Evolutionary conservation across 2,329 filamentous ascomycete species (phyloP).

Genomic region (Coleophoma cylindrospora): DNA sequence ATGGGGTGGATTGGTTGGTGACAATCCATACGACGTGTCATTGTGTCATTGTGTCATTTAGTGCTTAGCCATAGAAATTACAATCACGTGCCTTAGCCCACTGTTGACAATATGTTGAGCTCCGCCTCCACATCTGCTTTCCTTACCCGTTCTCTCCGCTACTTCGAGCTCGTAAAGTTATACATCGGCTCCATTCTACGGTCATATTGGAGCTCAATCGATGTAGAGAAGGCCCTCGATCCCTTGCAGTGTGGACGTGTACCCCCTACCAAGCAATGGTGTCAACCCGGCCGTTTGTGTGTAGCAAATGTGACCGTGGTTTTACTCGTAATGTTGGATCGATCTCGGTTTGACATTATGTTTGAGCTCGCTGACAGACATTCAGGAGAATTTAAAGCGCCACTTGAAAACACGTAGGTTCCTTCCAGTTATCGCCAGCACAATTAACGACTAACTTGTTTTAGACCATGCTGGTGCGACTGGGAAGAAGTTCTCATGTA

Average conservation of each 20-base stretch:
- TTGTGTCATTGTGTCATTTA: neutral
- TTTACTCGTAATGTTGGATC: neutral
- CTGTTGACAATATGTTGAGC: neutral
- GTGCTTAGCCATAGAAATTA: neutral
- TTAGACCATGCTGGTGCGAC: conserved; percentile 3
- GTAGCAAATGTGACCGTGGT: neutral
- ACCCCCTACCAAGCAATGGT: neutral
- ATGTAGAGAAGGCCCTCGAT: too few relatives aligned
- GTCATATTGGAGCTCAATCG: too few relatives aligned
- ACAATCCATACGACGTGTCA: too few relatives aligned
- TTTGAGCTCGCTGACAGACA: neutral
- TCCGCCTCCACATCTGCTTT: neutral
- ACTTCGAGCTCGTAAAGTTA: neutral
- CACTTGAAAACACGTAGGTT: conserved; percentile 3
- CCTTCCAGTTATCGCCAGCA: neutral
- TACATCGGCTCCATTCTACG: neutral
- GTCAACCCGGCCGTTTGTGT: neutral
- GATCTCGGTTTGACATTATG: neutral
- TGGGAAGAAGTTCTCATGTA: neutral
- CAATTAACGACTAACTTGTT: neutral
- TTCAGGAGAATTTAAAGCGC: conserved; percentile 5
- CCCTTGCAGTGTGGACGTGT: neutral
- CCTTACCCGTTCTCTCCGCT: neutral
- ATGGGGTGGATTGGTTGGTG: neutral
- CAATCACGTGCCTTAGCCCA: neutral